Evolutionary conservation across 2,329 filamentous ascomycete genomes (phyloP), one percentile per base, ranked within the genome.

Genomic region (Echinosphaeria canescens): DNA sequence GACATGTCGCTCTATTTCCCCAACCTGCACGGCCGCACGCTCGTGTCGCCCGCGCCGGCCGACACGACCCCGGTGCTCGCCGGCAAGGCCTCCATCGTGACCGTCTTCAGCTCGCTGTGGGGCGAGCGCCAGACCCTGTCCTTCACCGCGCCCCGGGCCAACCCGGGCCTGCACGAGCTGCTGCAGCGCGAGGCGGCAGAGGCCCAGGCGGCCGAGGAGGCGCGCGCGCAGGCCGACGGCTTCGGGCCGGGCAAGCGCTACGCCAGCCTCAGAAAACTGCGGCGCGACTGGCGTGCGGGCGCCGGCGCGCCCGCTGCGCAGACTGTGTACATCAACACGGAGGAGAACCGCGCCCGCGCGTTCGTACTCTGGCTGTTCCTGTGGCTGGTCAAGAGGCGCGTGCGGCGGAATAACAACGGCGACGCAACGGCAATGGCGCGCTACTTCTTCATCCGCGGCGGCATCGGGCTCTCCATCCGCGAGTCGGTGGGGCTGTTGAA

Each of bases 1-100:
- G 79, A 90, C 22, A 62, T 71, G 27, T 75, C 85, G 5, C 64
- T 93, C 34, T 95, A 76, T 57, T 93, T 98, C 53, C 88, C 88
- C 24, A 98, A 98, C 51, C 58, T 98, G 31, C 66, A 64, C 44
- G 88, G 88, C 24, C 58, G 65, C 37, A 93, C 82, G 2, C 59
- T 93, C 16, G 52, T 64, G 29, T 69, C 66, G 36, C 54, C 50
- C 45, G 44, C 31, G 51, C 25, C 46, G 56, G 23, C 53, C 29
- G 68, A 91, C 49, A 92, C 84, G 2, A 93, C 84, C 6, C 61
- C 71, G 0, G 48, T 74, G 4, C 59, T 95, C 30, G 52, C 59
- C 25, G 79, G 78, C 30, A 76, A 69, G 42, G 61, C 88, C 12
- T 75, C 71, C 7, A 57, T 95, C 33, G 72, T 98, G 15, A 72